Base-by-base conservation (phyloP, 192 early-diverging fungal genomes). In the Funneliformis mosseae region DNA sequence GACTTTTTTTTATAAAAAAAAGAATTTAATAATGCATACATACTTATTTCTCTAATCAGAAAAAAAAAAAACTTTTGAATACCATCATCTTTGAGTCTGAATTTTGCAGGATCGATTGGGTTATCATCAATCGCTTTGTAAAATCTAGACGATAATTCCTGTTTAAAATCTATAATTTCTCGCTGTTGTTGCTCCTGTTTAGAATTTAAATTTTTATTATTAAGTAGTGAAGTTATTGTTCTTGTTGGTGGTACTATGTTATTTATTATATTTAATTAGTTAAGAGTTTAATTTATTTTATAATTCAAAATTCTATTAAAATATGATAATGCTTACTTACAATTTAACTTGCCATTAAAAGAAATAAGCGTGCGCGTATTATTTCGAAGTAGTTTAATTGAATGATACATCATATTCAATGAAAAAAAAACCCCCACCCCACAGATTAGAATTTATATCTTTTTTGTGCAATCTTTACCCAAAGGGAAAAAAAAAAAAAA, bases 1-100 rank as follows among this genome's bases (percentile, higher is more conserved):
- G 14, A 77, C 76, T 77, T 73, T 48, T 48, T 48, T 27, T 12
- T 43, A 7, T 55, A 64, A 14, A 12, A 64, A 64, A 16, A 61
- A 61, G n/a, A n/a, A n/a, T n/a, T n/a, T n/a, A n/a, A n/a, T n/a
- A n/a, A n/a, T n/a, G n/a, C n/a, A n/a, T n/a, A n/a, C n/a, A n/a
- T n/a, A n/a, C n/a, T 45, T 10, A 9, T 45, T 45, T 4, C 6
- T 4, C 5, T 45, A 45, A 45, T 45, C 43, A 9, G 5, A 45
- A 9, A 9, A 55, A 55, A 5, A 7, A 55, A 1, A 12, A 12
- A 48, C 1, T 18, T 55, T 55, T 55, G 16, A 21, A 21, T 55
- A 55, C 50, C 50, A 21, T 55, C 50, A 16, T 21, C 16, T 55
- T 55, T 55, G 16, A n/a, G 25, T 64, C 25, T 64, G 10, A 64